Conservation (phyloP, 2,329 filamentous ascomycete genomes). For the Claviceps cyperi region DNA sequence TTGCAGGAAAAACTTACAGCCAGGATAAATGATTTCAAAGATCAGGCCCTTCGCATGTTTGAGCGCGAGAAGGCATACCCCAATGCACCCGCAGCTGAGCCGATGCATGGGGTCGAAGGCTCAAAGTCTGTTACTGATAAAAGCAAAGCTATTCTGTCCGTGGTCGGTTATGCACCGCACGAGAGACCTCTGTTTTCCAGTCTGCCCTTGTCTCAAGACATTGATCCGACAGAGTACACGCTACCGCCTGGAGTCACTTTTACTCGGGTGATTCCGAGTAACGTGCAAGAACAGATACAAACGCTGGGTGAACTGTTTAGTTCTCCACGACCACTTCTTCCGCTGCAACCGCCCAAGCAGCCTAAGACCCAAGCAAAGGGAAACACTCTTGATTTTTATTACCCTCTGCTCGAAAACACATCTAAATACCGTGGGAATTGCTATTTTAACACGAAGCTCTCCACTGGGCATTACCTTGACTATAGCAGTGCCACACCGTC, state of each 20-base stretch:
- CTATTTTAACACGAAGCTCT: constrained; percentile 53
- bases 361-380: constrained; percentile 56
- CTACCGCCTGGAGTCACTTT: constrained; percentile 60
- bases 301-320: constrained; percentile 64
- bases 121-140: constrained; percentile 23
- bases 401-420: constrained; percentile 40
- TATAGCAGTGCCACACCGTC: constrained; percentile 48
- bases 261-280: constrained; percentile 21
- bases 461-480: constrained; percentile 56
- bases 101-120: constrained; percentile 26
- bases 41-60: constrained; percentile 47
- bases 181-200: constrained; percentile 78
- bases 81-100: constrained; percentile 18
- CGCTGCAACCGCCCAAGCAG: constrained; percentile 56
- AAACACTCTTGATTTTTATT: constrained; percentile 37
- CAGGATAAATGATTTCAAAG: constrained; percentile 42
- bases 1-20: constrained; percentile 23
- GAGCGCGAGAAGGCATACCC: constrained; percentile 44
- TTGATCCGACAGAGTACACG: constrained; percentile 25
- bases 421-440: constrained; percentile 38
- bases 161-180: constrained; percentile 61
- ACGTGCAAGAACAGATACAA: constrained; percentile 32
- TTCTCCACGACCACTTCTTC: constrained; percentile 48
- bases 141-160: constrained; percentile 51
- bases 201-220: constrained; percentile 32